Base-by-base conservation (phyloP, 306 rosid species). In the Inga leiocalycina region DNA sequence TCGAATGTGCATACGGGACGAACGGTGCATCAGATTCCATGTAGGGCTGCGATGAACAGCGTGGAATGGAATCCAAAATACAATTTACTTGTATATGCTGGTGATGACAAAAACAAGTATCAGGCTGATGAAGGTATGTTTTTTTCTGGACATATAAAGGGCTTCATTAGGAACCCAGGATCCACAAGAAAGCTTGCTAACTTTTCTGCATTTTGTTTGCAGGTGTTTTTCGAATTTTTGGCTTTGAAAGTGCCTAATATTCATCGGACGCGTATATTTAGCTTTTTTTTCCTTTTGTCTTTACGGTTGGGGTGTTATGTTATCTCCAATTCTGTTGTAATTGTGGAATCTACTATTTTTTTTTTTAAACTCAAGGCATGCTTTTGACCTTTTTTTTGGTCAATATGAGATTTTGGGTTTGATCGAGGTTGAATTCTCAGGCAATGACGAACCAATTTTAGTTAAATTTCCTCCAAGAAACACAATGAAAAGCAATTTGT, bases 11-110 rank as follows among this genome's bases (percentile, higher is more conserved):
- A 89, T 65, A 89, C 94, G 19, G 98, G 98, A 78, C 89, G 91
- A 86, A 92, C 97, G 1, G 92, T 93, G 54, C 98, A 93, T 88
- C 98, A 93, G 81, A 95, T 95, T 88, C 92, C 96, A 11, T 95
- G 97, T 32, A 93, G 96, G 81, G 98, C 97, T 68, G 99, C 99
- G n/a, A 93, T 92, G 98, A 95, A 95, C 86, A 95, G 97, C 37
- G 98, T 96, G 80, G 99, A 96, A 79, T 96, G 98, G 98, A 93
- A 93, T 91, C 99, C 99, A 1, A 96, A 89, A n/a, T 86, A 72
- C 84, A 93, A 96, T 81, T 89, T 95, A 73, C 98, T 95, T 78
- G 99, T 96, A 5, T 95, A 91, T 88, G 99, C 99, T 32, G 99
- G 99, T 43, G 99, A 95, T 81, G 99, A 95, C 90, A 95, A 95